Percentiles rank a stretch among this genome's conserved stretches.
Evolutionary conservation across 1,139 yeast species (phyloP).

Genomic region (Hansenula anomala): DNA sequence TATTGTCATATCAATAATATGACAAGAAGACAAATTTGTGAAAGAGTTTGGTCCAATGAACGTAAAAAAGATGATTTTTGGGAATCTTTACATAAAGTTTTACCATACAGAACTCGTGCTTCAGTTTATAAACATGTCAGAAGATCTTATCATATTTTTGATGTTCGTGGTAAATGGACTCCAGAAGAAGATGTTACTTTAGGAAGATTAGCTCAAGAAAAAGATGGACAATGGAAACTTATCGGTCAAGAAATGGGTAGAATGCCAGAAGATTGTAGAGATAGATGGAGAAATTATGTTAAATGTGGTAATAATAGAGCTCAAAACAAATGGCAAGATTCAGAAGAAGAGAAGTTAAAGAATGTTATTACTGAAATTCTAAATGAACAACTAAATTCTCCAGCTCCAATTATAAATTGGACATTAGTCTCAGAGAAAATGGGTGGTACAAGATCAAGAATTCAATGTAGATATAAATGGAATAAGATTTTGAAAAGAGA

Average conservation of each 20-base stretch:
- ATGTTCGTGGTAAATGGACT: conserved; percentile 87
- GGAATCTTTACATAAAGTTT: conserved; percentile 71
- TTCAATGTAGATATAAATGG: conserved; percentile 96
- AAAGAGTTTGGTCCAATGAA: conserved; percentile 83
- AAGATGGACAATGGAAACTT: conserved; percentile 81
- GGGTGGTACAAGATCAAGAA: conserved; percentile 85
- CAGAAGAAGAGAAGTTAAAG: conserved; percentile 63
- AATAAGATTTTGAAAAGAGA: conserved; percentile 67
- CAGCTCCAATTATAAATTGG: conserved; percentile 63
- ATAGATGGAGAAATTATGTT: conserved; percentile 91
- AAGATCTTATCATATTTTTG: conserved; percentile 81
- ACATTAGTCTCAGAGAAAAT: conserved; percentile 82
- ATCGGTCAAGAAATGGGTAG: conserved; percentile 77
- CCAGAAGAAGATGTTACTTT: conserved; percentile 70
- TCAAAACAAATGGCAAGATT: conserved; percentile 71
- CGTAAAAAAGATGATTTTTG: conserved; percentile 85
- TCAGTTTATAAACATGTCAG: conserved; percentile 90
- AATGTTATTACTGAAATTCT: conserved; percentile 45
- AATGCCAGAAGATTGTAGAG: conserved; percentile 98
- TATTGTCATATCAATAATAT: conserved; percentile 60
- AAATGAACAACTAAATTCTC: conserved; percentile 16
- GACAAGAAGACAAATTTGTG: conserved; percentile 65
- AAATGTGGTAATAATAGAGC: conserved; percentile 79
- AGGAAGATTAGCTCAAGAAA: conserved; percentile 55
- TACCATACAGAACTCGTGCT: conserved; percentile 83